Base-by-base conservation (phyloP, 306 rosid species). In the Fragaria iinumae region DNA sequence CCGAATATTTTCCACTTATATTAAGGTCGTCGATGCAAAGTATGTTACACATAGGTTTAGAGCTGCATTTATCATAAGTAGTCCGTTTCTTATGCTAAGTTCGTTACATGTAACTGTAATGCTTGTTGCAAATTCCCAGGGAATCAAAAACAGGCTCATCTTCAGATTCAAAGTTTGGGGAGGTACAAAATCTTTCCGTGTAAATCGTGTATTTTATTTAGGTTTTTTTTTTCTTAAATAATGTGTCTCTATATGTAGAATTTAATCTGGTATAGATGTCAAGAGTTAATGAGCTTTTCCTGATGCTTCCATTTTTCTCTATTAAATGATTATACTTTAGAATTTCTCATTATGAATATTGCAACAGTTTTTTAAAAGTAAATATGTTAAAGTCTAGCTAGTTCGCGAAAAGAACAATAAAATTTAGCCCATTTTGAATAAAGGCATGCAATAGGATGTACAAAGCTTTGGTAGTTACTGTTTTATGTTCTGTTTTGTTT, bases 1-100 rank as follows among this genome's bases (percentile, higher is more conserved):
- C 82, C 81, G 96, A 62, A 88, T 95, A 23, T 95, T 95, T 80
- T 84, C 93, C 87, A 92, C 99, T 80, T 89, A 89, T 78, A 92
- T 95, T 66, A 95, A 92, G 86, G 97, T 93, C 32, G 93, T 95
- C 69, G 99, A 92, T 79, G 79, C 93, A 74, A 95, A 90, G 98
- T 91, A 92, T 69, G 99, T 81, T 59, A 76, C 59, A 32, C 68
- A 53, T 78, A 74, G 69, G 56, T 81, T 66, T 49, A 53, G 71
- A 63, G 62, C n/a, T 18, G 29, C 71, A 25, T 76, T 79, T 49
- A 43, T 47, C 43, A n/a, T 59, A 5, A 60, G 53, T 23, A 41
- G 39, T 57, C 36, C 34, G 11, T 17, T 20, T 18, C 25, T 18
- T 69, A 76, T 82, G 41, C 45, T 83, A 77, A 10, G 25, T 45